Conservation (phyloP, 202 grass and related monocot species). For the Schoenoplectus tabernaemontani region DNA sequence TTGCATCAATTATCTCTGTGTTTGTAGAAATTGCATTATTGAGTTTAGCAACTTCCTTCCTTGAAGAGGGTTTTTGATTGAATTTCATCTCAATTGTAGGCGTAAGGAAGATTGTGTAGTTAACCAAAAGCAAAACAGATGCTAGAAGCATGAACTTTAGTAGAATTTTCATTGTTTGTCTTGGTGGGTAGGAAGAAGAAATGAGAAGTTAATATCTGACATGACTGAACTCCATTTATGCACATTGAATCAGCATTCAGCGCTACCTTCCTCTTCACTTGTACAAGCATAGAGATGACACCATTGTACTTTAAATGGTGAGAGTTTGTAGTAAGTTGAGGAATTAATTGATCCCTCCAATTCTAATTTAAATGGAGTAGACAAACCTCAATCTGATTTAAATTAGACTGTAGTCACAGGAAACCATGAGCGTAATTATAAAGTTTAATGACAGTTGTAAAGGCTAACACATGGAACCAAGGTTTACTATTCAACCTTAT, state of each 20-base stretch:
- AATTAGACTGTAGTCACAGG: background rate
- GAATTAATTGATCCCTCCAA: constrained; percentile 6
- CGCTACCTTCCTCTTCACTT: constrained; percentile 8
- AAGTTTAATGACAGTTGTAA: constrained; percentile 25
- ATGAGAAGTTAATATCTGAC: constrained; percentile 13
- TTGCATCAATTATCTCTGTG: background rate
- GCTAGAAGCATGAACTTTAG: constrained; percentile 19
- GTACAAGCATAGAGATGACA: background rate
- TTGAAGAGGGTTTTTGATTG: background rate
- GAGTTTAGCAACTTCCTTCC: constrained; percentile 20
- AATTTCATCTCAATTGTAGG: background rate
- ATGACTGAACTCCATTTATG: constrained; percentile 18
- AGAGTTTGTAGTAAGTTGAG: background rate
- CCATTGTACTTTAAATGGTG: background rate
- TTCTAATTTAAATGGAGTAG: background rate
- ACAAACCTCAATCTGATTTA: background rate
- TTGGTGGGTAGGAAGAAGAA: constrained; percentile 10
- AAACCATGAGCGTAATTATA: constrained; percentile 2
- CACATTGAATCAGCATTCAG: constrained; percentile 1
- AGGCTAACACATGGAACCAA: constrained; percentile 21
- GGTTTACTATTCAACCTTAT: background rate
- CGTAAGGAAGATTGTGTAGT: background rate
- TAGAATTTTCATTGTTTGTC: constrained; percentile 17
- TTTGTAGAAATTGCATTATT: constrained; percentile 20
- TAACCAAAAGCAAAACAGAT: constrained; percentile 11